Evolutionary conservation across 148 eudicot species (phyloP).

Genomic region (Rhododendron vialii): DNA sequence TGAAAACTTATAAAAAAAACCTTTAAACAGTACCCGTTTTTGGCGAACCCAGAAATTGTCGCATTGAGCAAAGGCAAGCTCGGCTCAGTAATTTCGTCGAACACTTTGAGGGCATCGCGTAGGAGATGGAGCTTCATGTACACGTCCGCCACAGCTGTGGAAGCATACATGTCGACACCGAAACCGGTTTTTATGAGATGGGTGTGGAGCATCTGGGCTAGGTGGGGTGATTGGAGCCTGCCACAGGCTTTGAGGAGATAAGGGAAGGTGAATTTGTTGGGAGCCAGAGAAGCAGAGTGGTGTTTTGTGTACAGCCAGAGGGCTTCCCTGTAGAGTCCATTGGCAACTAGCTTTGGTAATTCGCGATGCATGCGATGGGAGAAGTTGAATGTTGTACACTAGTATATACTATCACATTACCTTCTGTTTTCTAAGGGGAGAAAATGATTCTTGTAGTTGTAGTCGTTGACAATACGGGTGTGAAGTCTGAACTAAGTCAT

Average conservation of each 20-base stretch:
- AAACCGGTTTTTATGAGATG: slow-evolving; percentile 60
- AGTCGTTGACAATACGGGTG: not conserved
- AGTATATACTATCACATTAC: not conserved
- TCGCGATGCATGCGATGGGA: slow-evolving; percentile 6
- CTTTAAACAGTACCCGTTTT: slow-evolving; percentile 31
- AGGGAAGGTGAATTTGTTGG: slow-evolving; percentile 56
- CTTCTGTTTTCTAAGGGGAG: not conserved
- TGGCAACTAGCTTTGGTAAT: slow-evolving; percentile 40
- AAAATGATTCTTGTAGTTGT: not conserved
- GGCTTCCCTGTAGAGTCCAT: slow-evolving; percentile 44
- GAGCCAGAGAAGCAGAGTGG: slow-evolving; percentile 33
- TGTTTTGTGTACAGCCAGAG: slow-evolving; percentile 35
- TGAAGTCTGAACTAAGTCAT: not conserved
- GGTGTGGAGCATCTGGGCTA: slow-evolving; percentile 66
- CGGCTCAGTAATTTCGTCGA: slow-evolving; percentile 35
- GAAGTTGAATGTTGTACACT: not conserved
- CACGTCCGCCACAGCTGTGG: slow-evolving; percentile 53
- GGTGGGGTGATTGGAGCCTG: slow-evolving; percentile 28
- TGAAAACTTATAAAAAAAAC: not conserved
- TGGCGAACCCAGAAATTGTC: slow-evolving; percentile 39
- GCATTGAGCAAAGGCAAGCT: slow-evolving; percentile 27
- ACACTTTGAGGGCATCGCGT: slow-evolving; percentile 36
- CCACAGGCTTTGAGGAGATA: slow-evolving; percentile 65
- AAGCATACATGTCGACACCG: slow-evolving; percentile 31
- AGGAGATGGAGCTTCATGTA: slow-evolving; percentile 39